Conservation (phyloP, 495 filamentous ascomycete species). For the Copromyces sp. region DNA sequence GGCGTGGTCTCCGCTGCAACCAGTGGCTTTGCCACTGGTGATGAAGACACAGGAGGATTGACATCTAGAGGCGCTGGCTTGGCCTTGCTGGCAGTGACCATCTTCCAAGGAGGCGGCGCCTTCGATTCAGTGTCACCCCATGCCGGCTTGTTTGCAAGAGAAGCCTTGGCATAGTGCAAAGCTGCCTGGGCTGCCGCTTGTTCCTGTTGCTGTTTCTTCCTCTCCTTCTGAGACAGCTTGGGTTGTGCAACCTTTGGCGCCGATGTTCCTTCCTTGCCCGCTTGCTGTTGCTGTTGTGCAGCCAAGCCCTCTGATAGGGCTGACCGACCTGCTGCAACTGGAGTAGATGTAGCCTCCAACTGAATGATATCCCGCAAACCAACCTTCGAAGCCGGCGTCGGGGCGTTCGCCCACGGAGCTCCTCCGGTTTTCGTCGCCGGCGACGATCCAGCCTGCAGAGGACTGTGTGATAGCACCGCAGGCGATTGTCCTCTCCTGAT, state of each 20-base stretch:
- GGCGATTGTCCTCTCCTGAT: constrained; percentile 4
- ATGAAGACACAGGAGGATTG: constrained; percentile 37
- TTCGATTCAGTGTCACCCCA: constrained; percentile 25
- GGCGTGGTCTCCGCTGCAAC: constrained; percentile 22
- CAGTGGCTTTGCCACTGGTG: constrained; percentile 31
- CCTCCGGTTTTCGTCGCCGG: constrained; percentile 6
- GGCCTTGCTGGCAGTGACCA: constrained; percentile 27
- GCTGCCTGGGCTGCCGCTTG: constrained; percentile 36
- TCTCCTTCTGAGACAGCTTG: constrained; percentile 81
- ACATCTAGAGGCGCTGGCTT: constrained; percentile 9
- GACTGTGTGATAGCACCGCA: background rate
- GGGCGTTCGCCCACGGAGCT: constrained; percentile 52
- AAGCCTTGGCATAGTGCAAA: constrained; percentile 4
- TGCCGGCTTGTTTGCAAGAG: constrained; percentile 16
- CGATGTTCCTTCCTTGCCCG: constrained; percentile 21
- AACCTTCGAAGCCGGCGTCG: constrained; percentile 51
- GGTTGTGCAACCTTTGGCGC: constrained; percentile 23
- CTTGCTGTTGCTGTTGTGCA: constrained; percentile 25
- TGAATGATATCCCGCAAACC: constrained; percentile 78
- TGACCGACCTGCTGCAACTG: constrained; percentile 37
- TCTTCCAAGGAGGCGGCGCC: constrained; percentile 62
- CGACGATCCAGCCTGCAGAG: background rate
- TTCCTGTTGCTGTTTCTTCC: constrained; percentile 70
- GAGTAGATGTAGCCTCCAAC: constrained; percentile 45
- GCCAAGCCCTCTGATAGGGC: constrained; percentile 64